Evolutionary conservation across 768 basidiomycete species (phyloP).

Genomic region (Psilocybe cubensis): DNA sequence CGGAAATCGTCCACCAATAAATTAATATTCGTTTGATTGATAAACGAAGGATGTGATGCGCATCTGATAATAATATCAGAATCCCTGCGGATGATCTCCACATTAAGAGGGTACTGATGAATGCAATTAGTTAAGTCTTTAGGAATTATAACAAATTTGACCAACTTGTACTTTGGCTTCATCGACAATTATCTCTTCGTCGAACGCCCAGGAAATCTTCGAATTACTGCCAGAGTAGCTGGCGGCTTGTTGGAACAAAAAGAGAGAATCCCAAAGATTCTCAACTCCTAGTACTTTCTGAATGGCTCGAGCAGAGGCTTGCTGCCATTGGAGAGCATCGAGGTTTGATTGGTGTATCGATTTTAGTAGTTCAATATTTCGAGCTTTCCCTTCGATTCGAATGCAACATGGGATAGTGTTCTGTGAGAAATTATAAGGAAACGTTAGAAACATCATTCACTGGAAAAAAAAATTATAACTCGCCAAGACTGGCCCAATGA

Average conservation of each 20-base stretch:
- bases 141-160: neutral
- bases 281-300: constrained; percentile 34
- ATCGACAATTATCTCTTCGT: constrained; percentile 7
- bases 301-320: constrained; percentile 46
- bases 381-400: constrained; percentile 23
- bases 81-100: constrained; percentile 40
- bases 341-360: constrained; percentile 41
- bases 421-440: constrained; percentile 23
- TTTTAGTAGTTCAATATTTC: constrained; percentile 37
- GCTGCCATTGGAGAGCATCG: constrained; percentile 45
- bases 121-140: neutral
- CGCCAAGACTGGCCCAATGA: constrained; percentile 51
- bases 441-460: neutral
- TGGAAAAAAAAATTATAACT: constrained; percentile 17
- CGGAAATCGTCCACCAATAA: constrained; percentile 21
- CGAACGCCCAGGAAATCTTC: constrained; percentile 34
- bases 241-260: constrained; percentile 43
- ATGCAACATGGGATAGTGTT: constrained; percentile 51
- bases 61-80: constrained; percentile 36
- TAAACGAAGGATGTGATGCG: constrained; percentile 35
- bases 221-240: constrained; percentile 10
- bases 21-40: constrained; percentile 27
- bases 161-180: constrained; percentile 32
- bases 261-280: constrained; percentile 44
- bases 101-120: constrained; percentile 46